A percentile compares a stretch with the other conserved stretches of the same genome.
Evolutionary conservation across 352 stramenopile species (phyloP).

Genomic region (Phytopythium sindhum): DNA sequence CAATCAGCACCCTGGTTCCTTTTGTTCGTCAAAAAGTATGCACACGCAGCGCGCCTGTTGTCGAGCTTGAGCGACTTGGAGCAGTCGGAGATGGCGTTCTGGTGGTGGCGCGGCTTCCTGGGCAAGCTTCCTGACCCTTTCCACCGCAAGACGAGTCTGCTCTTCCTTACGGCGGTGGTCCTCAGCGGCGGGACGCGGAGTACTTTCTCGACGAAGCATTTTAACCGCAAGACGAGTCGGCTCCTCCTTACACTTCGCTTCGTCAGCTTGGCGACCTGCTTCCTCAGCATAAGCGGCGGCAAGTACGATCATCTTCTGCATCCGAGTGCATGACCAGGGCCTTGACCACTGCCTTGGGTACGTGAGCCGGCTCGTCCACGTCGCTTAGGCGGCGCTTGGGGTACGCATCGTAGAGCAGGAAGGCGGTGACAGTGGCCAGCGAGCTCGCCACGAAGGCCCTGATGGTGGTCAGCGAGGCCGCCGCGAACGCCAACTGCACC

Average conservation of each 20-base stretch:
- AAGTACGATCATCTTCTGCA: constrained; percentile 77
- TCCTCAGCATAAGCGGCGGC: constrained; percentile 70
- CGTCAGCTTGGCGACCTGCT: constrained; percentile 68
- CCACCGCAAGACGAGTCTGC: constrained; percentile 62
- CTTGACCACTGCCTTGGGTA: constrained; percentile 23
- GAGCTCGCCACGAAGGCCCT: constrained; percentile 57
- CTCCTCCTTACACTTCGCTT: constrained; percentile 79
- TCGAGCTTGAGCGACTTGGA: constrained; percentile 53
- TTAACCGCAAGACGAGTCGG: constrained; percentile 53
- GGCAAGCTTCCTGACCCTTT: constrained; percentile 51
- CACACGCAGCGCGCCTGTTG: constrained; percentile 26
- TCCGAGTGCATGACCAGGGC: constrained; percentile 32
- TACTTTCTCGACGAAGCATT: constrained; percentile 47
- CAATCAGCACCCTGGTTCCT: background rate
- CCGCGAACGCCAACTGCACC: no score
- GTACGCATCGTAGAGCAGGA: constrained; percentile 53
- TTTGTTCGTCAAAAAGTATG: background rate
- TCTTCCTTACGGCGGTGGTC: constrained; percentile 66
- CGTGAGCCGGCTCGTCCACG: constrained; percentile 7
- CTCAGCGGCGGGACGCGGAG: constrained; percentile 44
- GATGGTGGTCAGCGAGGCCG: no score
- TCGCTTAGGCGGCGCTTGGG: constrained; percentile 40
- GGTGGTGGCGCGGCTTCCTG: constrained; percentile 19
- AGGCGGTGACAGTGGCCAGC: constrained; percentile 58
- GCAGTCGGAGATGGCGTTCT: constrained; percentile 62